phyloP scores from a whole-genome alignment of 345 rosid species.

The Aegle marmelos region DNA sequence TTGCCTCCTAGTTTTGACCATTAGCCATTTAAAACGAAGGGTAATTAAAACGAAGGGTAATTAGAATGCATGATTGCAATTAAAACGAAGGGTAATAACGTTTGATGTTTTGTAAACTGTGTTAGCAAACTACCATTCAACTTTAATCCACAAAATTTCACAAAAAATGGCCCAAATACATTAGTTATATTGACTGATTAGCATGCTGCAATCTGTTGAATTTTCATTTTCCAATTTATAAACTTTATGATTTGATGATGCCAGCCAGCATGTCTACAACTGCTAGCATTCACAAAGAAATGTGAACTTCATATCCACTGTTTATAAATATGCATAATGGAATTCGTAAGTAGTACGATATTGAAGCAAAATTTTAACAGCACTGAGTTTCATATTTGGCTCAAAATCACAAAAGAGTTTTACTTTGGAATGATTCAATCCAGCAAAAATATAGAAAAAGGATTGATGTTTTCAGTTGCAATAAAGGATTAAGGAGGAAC shows the following conservation, averaged over 20 bases:
- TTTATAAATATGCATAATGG: no score
- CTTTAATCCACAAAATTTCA: no score
- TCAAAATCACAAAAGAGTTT: neutral
- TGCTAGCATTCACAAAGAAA: no score
- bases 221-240: neutral
- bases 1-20: neutral
- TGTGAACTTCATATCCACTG: no score
- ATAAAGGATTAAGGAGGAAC: neutral
- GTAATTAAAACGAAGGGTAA: no score
- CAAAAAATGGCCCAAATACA: no score
- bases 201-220: neutral
- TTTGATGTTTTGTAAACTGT: neutral
- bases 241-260: neutral
- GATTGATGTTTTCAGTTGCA: conserved; percentile 1
- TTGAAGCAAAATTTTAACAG: neutral
- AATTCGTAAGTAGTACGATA: neutral
- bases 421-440: neutral
- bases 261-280: no score
- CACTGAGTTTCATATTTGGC: neutral
- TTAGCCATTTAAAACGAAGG: no score
- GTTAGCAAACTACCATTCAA: no score
- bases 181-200: neutral
- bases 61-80: no score
- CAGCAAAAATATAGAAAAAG: neutral
- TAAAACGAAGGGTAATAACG: no score